Percentiles rank a stretch among this genome's conserved stretches.
These are phyloP conservation scores for Paraconiothyrium sp. DNA, from an alignment of 2,329 filamentous ascomycete genomes.

Conservation along the genomic window DNA sequence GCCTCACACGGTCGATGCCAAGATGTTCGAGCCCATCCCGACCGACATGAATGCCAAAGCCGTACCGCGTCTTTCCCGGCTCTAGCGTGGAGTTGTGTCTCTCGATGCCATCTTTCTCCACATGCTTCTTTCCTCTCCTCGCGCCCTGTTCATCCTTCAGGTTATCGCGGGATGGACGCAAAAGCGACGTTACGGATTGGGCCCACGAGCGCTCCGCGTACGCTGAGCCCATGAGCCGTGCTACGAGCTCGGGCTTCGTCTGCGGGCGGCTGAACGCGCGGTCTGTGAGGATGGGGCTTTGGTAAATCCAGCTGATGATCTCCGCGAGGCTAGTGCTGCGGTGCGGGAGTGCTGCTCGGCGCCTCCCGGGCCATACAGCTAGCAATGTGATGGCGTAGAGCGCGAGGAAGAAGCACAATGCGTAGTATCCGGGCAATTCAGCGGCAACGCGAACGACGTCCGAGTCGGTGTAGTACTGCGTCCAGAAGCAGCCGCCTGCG, in stretches of 20 bases:
- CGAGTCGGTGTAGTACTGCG: slow-evolving; percentile 64
- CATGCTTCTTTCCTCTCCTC: slow-evolving; percentile 25
- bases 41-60: slow-evolving; percentile 66
- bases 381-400: slow-evolving; percentile 74
- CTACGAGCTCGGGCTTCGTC: slow-evolving; percentile 74
- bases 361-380: slow-evolving; percentile 66
- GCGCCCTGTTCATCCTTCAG: slow-evolving; percentile 33
- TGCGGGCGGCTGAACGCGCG: slow-evolving; percentile 74
- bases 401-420: slow-evolving; percentile 75
- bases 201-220: slow-evolving; percentile 55
- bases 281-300: slow-evolving; percentile 76
- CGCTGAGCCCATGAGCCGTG: slow-evolving; percentile 69
- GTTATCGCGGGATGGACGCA: slow-evolving; percentile 41
- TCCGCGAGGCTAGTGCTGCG: slow-evolving; percentile 77
- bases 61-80: slow-evolving; percentile 57
- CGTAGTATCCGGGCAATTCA: slow-evolving; percentile 76
- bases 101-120: slow-evolving; percentile 23
- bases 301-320: slow-evolving; percentile 79
- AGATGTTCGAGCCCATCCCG: slow-evolving; percentile 68
- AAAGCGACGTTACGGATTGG: slow-evolving; percentile 38
- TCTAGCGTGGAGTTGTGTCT: slow-evolving; percentile 42
- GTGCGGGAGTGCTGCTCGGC: slow-evolving; percentile 75
- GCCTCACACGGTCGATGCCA: slow-evolving; percentile 66
- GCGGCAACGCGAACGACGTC: slow-evolving; percentile 66
- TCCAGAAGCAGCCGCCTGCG: slow-evolving; percentile 77